Evolutionary conservation across 495 filamentous ascomycete genomes (phyloP), one percentile per base, ranked within the genome.

Genomic region (Aspergillus nanangensis): DNA sequence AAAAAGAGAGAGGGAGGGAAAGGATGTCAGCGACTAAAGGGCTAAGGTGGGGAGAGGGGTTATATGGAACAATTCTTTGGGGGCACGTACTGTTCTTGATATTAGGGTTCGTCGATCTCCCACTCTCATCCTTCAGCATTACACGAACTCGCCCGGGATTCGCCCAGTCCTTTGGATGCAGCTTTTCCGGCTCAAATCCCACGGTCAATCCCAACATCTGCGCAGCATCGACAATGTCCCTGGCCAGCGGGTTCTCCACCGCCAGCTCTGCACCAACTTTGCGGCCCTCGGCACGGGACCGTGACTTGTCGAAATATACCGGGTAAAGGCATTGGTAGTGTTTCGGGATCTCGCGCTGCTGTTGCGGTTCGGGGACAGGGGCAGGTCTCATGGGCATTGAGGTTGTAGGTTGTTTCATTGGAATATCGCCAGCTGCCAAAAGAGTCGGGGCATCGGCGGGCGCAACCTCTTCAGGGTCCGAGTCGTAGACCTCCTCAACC

Each of bases 101-200:
- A 14, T 65, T 66, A 14, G 66, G 49, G 52, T 72, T 78, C 40
- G 72, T 47, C 32, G 64, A 52, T 35, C 62, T 55, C 25, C 80
- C 76, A 41, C 65, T 51, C 41, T 74, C 67, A 42, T 79, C 70
- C 62, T 87, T 88, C 13, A 96, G 66, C 55, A 80, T 66, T 17
- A 96, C 80, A 40, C 87, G 78, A 52, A 98, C 90, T 21, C 93
- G 76, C 0, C 93, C 93, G 10, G 93, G 93, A 69, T 98, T 98
- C 25, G 84, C 86, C 93, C 93, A 98, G 68, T 98, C 93, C 67
- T 91, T 90, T 0, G 93, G 93, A 70, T 98, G 93, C 36, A 82
- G 73, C 69, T 95, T 96, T 54, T 83, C 86, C 1, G 91, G 90
- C 65, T 98, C 93, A 62, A 96, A 84, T 4, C 90, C 84, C 23